Percentiles rank a stretch among this genome's conserved stretches.
These are phyloP conservation scores for Mortierella sp. DNA, from an alignment of 371 early-diverging fungal species.

Conservation along the genomic window DNA sequence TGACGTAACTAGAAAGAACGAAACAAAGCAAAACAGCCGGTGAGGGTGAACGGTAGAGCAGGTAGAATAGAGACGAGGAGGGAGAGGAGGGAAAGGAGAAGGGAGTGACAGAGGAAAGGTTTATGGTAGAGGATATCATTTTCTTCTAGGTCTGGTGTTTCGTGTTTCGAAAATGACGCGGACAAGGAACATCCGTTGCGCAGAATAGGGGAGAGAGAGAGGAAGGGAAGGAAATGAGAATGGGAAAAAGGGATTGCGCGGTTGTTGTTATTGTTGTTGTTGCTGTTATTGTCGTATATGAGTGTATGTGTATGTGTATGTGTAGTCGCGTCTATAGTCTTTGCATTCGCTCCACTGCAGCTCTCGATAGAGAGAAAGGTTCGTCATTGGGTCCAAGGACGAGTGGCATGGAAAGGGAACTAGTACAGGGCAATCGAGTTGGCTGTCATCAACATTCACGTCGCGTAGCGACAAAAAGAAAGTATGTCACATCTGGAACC, in stretches of 20 bases:
- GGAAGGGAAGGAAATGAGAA: neutral
- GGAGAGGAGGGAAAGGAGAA: neutral
- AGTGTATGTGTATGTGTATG: no score
- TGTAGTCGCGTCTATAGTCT: neutral
- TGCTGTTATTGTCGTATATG: neutral
- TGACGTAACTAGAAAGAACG: neutral
- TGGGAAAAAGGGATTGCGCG: neutral
- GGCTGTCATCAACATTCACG: no score
- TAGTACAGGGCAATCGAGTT: no score
- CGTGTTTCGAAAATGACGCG: neutral
- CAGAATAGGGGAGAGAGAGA: neutral
- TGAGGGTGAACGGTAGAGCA: neutral
- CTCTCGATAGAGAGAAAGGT: neutral
- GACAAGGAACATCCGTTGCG: neutral
- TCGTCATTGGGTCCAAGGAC: no score
- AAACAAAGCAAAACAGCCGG: no score
- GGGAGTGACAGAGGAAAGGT: neutral
- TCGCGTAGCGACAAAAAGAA: no score
- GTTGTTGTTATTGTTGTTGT: neutral
- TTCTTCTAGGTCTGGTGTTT: neutral
- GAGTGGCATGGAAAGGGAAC: no score
- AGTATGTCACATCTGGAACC: no score
- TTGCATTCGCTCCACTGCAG: neutral
- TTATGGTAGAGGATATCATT: neutral
- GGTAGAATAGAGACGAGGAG: neutral